Percentiles rank a stretch among this genome's conserved stretches.
Evolutionary conservation across 129 eudicot species (phyloP).

Genomic region (Flaveria robusta): DNA sequence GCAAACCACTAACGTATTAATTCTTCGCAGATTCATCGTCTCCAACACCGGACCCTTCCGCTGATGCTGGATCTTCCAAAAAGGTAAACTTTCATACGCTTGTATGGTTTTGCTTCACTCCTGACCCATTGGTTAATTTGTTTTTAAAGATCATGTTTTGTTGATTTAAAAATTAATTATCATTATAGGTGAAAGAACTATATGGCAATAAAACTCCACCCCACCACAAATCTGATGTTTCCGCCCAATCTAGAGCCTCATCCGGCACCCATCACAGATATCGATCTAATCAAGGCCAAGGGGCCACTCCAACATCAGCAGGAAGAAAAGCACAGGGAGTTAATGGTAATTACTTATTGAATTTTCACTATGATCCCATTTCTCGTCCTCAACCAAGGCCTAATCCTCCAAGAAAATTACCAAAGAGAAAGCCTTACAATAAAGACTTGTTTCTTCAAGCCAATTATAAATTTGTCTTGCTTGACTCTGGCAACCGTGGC

Average conservation of each 20-base stretch:
- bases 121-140: too few relatives aligned
- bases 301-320: slow-evolving; percentile 41
- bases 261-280: slow-evolving; percentile 38
- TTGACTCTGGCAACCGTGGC: slow-evolving; percentile 66
- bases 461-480: slow-evolving; percentile 78
- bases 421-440: slow-evolving; percentile 77
- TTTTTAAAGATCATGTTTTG: too few relatives aligned
- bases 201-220: slow-evolving; percentile 38
- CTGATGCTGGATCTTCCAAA: neutral
- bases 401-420: slow-evolving; percentile 62
- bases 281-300: slow-evolving; percentile 37
- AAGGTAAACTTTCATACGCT: neutral
- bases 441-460: slow-evolving; percentile 96
- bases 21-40: neutral
- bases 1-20: neutral
- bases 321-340: slow-evolving; percentile 66
- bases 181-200: slow-evolving; percentile 45
- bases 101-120: neutral
- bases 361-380: slow-evolving; percentile 89
- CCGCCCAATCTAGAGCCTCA: slow-evolving; percentile 38
- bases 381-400: slow-evolving; percentile 65
- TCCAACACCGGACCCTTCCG: neutral
- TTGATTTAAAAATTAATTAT: neutral
- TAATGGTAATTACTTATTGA: slow-evolving; percentile 83
- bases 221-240: slow-evolving; percentile 42